phyloP scores from a whole-genome alignment of 1,284 basidiomycete species.

The Puccinia hordei region DNA sequence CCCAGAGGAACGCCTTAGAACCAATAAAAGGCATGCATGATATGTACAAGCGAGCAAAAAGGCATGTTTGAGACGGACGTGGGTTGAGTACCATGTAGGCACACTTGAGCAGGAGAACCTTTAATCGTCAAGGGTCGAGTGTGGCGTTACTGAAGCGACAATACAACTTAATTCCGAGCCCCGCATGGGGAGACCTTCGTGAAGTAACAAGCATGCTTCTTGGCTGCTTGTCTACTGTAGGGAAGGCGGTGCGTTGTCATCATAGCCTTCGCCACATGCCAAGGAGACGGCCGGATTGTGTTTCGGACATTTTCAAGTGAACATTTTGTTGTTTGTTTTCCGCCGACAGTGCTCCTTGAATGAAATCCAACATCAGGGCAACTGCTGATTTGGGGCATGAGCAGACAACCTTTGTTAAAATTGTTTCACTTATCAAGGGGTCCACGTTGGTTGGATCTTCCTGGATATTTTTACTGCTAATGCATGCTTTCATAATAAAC shows the following conservation, averaged over 20 bases:
- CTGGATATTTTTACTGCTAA: no score
- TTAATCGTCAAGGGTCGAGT: conserved; percentile 3
- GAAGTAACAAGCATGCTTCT: neutral
- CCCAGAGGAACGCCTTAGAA: no score
- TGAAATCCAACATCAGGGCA: no score
- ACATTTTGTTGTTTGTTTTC: no score
- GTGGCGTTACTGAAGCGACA: conserved; percentile 9
- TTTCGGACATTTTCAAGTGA: neutral
- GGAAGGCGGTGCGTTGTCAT: neutral
- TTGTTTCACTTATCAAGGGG: no score
- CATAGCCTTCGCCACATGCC: neutral
- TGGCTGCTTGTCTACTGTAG: conserved; percentile 10
- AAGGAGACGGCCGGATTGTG: neutral
- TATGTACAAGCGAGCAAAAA: neutral
- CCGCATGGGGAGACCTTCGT: neutral
- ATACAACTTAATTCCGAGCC: no score
- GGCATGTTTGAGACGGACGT: neutral
- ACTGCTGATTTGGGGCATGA: no score
- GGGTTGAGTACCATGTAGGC: neutral
- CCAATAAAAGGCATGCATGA: no score
- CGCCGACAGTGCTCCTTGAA: no score
- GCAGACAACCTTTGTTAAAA: no score
- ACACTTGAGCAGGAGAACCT: neutral
- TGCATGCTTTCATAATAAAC: no score
- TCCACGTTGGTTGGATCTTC: no score